Base-by-base conservation (phyloP, 2,329 filamentous ascomycete species). In the Ophiostoma pallidulum region DNA sequence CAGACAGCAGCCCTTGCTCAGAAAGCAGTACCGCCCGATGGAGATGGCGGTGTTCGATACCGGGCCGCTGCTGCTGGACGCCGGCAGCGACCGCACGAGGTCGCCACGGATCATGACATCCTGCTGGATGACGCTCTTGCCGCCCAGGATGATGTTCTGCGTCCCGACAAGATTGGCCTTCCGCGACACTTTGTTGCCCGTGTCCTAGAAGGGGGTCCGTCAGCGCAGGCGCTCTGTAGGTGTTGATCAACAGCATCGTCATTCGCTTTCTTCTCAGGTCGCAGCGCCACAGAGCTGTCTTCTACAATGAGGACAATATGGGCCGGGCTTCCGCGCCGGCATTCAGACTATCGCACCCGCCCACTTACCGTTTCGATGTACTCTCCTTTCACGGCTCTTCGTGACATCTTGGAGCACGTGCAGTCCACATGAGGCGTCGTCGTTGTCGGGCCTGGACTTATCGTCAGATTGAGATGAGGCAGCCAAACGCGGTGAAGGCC, bases 161-260 rank as follows among this genome's bases (percentile, higher is more conserved):
- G 91, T 96, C 59, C 92, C 92, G 60, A 94, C 86, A 57, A 98
- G 87, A 62, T 84, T 82, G 53, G 88, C 86, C 57, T 88, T 88
- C 56, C 92, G 87, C 33, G 90, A 91, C 59, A 98, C 92, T 71
- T 97, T 97, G 77, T 98, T 98, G 56, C 92, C 92, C 3, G 90
- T 95, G 68, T 97, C 91, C 90, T 94, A 57, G 5, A 20, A 22
- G 14, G 35, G 35, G n/a, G n/a, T n/a, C n/a, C n/a, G n/a, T n/a
- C n/a, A n/a, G n/a, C n/a, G n/a, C n/a, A n/a, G n/a, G n/a, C n/a
- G n/a, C n/a, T n/a, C n/a, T n/a, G n/a, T n/a, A n/a, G n/a, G n/a
- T n/a, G n/a, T n/a, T n/a, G n/a, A n/a, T n/a, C n/a, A n/a, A n/a
- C n/a, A n/a, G n/a, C n/a, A n/a, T n/a, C n/a, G n/a, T n/a, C n/a